phyloP scores from a whole-genome alignment of 768 basidiomycete species.

The Rhodotorula graminis region DNA sequence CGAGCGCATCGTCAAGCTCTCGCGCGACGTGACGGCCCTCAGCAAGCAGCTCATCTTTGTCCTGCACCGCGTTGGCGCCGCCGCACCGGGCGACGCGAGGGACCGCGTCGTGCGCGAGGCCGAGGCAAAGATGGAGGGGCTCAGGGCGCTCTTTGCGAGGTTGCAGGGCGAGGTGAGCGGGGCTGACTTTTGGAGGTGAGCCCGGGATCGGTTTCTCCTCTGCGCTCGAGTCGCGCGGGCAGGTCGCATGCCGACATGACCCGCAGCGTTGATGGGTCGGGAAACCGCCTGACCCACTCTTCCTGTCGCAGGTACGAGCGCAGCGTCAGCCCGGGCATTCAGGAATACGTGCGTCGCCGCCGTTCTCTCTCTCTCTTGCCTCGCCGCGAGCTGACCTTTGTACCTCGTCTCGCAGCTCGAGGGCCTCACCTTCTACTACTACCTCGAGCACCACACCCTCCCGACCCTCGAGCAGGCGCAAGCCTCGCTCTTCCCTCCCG shows the following conservation, averaged over 20 bases:
- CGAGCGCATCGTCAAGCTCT: constrained; percentile 84
- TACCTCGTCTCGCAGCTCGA: constrained; percentile 57
- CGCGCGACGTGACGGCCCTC: constrained; percentile 77
- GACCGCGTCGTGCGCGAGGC: constrained; percentile 44
- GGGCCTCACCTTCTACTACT: constrained; percentile 53
- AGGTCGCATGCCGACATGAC: too few relatives aligned
- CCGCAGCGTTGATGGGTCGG: too few relatives aligned
- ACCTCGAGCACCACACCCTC: constrained; percentile 30
- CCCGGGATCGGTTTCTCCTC: neutral
- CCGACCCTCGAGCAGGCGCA: constrained; percentile 30
- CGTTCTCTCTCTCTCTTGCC: neutral
- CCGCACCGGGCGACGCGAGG: neutral
- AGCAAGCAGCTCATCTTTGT: constrained; percentile 94
- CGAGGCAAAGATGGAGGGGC: constrained; percentile 61
- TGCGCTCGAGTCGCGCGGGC: neutral
- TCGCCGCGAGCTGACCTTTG: neutral
- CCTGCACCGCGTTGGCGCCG: constrained; percentile 59
- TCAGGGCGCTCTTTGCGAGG: constrained; percentile 60
- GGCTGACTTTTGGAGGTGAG: constrained; percentile 69
- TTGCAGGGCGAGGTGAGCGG: constrained; percentile 62
- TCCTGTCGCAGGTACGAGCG: constrained; percentile 41
- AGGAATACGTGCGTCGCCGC: constrained; percentile 64
- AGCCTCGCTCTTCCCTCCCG: constrained; percentile 23
- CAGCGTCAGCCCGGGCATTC: constrained; percentile 57
- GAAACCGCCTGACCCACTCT: neutral